Evolutionary conservation across 2,329 filamentous ascomycete genomes (phyloP).

Genomic region (Diaporthe citriasiana): DNA sequence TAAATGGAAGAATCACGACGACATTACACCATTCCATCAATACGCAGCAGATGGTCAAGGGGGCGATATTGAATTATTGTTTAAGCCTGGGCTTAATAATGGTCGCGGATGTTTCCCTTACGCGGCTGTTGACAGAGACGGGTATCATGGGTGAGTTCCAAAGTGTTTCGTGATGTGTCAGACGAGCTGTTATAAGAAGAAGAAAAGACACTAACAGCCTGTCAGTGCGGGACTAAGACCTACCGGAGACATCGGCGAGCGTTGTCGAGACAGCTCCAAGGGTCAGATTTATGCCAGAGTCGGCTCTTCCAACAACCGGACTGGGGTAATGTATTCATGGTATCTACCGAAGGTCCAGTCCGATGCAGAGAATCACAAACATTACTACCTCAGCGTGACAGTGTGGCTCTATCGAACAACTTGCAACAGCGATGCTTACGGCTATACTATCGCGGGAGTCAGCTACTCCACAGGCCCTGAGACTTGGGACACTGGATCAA

Average conservation of each 20-base stretch:
- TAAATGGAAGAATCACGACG: constrained; percentile 15
- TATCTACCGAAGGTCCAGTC: constrained; percentile 8
- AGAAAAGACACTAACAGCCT: not conserved
- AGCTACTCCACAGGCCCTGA: constrained; percentile 8
- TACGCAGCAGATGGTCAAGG: not conserved
- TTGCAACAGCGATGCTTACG: constrained; percentile 10
- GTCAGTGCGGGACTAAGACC: not conserved
- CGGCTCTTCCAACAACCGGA: constrained; percentile 1
- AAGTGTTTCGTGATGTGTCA: not conserved
- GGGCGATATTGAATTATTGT: not conserved
- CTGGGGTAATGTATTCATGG: constrained; percentile 1
- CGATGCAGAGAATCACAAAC: constrained; percentile 7
- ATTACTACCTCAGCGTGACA: not conserved
- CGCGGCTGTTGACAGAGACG: constrained; percentile 2
- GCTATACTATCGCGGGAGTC: constrained; percentile 6
- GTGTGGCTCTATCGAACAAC: not conserved
- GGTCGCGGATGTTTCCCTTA: constrained; percentile 7
- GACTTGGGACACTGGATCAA: constrained; percentile 5
- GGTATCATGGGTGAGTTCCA: not conserved
- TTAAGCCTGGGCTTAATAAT: constrained; percentile 3
- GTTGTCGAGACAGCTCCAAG: constrained; percentile 2
- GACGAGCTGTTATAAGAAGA: too few species aligned
- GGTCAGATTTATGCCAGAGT: constrained; percentile 4
- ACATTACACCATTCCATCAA: constrained; percentile 5
- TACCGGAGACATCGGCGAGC: constrained; percentile 6